Conservation (phyloP, 2,329 filamentous ascomycete species). For the Clathrospora elynae region DNA sequence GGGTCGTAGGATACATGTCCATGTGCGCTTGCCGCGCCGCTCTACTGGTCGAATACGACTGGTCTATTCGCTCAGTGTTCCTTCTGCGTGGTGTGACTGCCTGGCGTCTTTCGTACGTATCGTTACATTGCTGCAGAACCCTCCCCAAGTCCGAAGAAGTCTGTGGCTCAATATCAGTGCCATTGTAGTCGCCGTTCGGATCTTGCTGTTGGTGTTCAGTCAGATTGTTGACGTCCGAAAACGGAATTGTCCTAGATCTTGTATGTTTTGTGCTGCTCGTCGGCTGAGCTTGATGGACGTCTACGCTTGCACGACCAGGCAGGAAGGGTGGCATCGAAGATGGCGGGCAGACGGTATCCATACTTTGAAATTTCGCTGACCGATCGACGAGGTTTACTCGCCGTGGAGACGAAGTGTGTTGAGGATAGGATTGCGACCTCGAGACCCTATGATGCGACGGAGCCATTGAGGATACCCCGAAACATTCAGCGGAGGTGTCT, state of each 20-base stretch:
- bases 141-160: conserved; percentile 32
- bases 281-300: background rate
- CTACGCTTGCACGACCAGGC: conserved; percentile 1
- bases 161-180: conserved; percentile 8
- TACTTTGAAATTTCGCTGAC: conserved; percentile 8
- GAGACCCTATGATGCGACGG: conserved; percentile 20
- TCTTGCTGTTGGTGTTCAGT: background rate
- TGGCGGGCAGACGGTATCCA: conserved; percentile 14
- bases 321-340: conserved; percentile 28
- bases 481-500: conserved; percentile 15
- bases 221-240: background rate
- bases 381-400: conserved; percentile 21
- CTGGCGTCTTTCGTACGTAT: conserved; percentile 17
- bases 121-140: conserved; percentile 35
- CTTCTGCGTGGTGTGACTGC: conserved; percentile 4
- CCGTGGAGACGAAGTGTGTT: conserved; percentile 26
- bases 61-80: background rate
- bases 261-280: conserved; percentile 1
- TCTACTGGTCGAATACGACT: background rate
- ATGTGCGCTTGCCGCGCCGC: background rate
- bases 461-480: conserved; percentile 25
- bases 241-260: conserved; percentile 1
- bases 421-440: conserved; percentile 34
- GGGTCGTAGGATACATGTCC: background rate
- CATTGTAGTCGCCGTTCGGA: background rate